Base-by-base conservation (phyloP, 495 filamentous ascomycete genomes). In the Xylaria palmicola region DNA sequence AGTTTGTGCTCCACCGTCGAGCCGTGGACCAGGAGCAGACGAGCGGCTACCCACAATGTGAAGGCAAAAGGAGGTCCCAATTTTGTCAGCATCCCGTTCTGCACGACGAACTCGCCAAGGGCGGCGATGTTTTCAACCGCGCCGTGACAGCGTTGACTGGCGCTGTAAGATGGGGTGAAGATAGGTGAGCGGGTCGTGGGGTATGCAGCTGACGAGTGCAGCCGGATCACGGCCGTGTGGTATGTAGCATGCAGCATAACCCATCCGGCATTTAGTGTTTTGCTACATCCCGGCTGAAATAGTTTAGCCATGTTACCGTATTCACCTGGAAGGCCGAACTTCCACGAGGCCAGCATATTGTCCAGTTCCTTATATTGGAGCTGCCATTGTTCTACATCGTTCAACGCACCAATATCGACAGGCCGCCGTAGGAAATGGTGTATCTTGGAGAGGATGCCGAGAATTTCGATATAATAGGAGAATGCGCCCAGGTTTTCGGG, bases 201-300 rank as follows among this genome's bases (percentile, higher is more conserved):
- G 70, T 96, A 96, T 4, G 91, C 92, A 3, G 92, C 91, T 4
- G 90, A 93, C n/a, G 92, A 94, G 76, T 96, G 91, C 12, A 96
- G 81, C 17, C 92, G 86, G 63, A 96, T 95, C 8, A 95, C 85
- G 59, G 91, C 87, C 4, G 90, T 93, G 68, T 78, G 73, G 61
- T 73, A 77, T n/a, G 88, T 88, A 13, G 88, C 86, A 68, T 95
- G 92, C n/a, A 95, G 80, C 84, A 95, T 92, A 39, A 95, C 87
- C 90, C 90, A 93, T 47, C 89, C 87, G 67, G 87, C 89, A 67
- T 90, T 92, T 34, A 90, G 74, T 10, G 81, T 78, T 64, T 89
- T 90, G 62, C 76, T 81, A n/a, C 84, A 84, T 2, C 80, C 75
- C 0, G 82, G 82, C 50, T 83, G 83, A 72, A 90, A 89, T 1